Evolutionary conservation across 1,139 yeast species (phyloP).

Genomic region (Taphrina deformans): DNA sequence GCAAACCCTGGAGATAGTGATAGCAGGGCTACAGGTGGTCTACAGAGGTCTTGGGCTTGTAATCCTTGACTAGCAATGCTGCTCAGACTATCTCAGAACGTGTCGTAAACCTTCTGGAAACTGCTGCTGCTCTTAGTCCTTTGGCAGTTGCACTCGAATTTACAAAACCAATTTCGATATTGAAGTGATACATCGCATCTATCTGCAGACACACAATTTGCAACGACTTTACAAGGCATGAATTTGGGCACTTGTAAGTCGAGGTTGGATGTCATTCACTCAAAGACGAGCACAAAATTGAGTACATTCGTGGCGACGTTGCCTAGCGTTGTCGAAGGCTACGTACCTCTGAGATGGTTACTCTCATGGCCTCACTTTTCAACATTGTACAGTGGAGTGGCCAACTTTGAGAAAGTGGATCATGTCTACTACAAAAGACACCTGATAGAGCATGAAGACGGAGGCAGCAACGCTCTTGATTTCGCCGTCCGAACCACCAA

Average conservation of each 20-base stretch:
- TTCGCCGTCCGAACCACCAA: conserved; percentile 72
- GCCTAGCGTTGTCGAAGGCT: not conserved
- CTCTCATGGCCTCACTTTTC: conserved; percentile 25
- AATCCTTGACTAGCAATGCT: no score
- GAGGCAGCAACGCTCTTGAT: conserved; percentile 57
- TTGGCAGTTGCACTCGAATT: no score
- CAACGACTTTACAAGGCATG: not conserved
- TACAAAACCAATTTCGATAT: no score
- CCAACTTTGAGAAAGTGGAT: conserved; percentile 51
- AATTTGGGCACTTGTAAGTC: not conserved
- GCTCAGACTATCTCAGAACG: no score
- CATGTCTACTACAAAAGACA: conserved; percentile 76
- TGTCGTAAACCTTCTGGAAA: no score
- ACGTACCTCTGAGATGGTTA: conserved; percentile 4
- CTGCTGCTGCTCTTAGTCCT: no score
- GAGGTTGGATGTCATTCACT: not conserved
- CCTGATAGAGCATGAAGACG: conserved; percentile 57
- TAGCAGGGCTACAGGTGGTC: no score
- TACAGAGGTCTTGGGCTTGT: no score
- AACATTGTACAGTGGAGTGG: conserved; percentile 17
- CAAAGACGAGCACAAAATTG: not conserved
- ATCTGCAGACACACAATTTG: no score
- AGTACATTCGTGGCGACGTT: not conserved
- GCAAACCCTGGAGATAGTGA: no score
- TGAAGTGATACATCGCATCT: no score